Conservation (phyloP, 169 alveolate genomes). For the Perkinsus marinus region DNA sequence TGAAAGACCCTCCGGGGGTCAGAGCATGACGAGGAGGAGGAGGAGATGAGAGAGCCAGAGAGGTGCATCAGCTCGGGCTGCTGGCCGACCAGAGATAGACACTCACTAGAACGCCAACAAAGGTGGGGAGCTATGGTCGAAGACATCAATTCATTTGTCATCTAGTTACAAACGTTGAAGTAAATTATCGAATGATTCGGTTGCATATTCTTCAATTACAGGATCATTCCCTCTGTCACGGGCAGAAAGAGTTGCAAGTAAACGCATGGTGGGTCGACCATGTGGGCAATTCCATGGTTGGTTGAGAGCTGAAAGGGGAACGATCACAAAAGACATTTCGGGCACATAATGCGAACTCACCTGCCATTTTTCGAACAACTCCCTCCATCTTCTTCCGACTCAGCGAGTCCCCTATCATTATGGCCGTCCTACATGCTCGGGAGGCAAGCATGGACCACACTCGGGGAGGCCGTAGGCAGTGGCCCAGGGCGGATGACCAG, state of each 20-base stretch:
- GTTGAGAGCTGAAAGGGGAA: constrained; percentile 34
- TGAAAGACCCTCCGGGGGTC: neutral
- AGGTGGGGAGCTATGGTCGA: too few species aligned
- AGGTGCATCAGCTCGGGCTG: neutral
- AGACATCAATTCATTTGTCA: neutral
- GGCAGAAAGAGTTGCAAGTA: constrained; percentile 12
- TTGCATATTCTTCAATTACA: neutral
- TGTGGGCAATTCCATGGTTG: constrained; percentile 89
- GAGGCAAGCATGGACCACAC: constrained; percentile 33
- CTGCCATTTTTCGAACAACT: constrained; percentile 32
- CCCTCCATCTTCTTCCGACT: constrained; percentile 50
- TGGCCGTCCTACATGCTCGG: constrained; percentile 72
- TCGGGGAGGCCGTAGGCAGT: constrained; percentile 29
- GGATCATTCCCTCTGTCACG: neutral
- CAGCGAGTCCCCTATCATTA: constrained; percentile 69
- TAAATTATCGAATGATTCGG: neutral
- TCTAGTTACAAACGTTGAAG: neutral
- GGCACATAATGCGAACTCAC: neutral
- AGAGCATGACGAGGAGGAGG: too few species aligned
- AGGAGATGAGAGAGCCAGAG: neutral
- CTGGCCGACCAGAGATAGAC: neutral
- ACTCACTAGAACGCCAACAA: neutral
- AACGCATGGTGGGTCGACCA: constrained; percentile 84
- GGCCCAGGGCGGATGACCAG: constrained; percentile 9
- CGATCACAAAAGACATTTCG: neutral